phyloP scores from a whole-genome alignment of 352 stramenopile genomes.

The Globisporangium recalcitrans region DNA sequence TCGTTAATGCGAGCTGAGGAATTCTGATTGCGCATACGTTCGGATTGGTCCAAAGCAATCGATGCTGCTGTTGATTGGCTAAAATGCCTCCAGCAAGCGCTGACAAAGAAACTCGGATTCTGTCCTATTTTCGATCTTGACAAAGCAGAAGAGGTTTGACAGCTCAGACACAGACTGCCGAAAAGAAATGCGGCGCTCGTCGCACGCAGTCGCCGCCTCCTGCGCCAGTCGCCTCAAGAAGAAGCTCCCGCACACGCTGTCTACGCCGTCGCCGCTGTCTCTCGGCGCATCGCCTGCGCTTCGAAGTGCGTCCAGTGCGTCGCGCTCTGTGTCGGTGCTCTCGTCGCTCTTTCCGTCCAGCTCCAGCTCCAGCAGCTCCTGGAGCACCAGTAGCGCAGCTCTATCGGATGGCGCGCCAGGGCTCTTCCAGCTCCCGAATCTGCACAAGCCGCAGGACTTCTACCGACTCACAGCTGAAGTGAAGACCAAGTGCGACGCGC shows the following conservation, averaged over 20 bases:
- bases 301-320: background rate
- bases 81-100: too few species aligned
- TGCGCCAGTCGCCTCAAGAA: background rate
- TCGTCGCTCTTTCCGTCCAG: constrained; percentile 16
- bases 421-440: constrained; percentile 65
- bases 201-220: background rate
- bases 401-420: constrained; percentile 22
- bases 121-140: background rate
- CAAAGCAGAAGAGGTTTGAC: background rate
- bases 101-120: too few species aligned
- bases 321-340: constrained; percentile 16
- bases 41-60: too few species aligned
- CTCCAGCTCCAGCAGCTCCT: background rate
- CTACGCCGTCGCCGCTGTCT: background rate
- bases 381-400: background rate
- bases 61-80: too few species aligned
- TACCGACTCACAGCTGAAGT: constrained; percentile 44
- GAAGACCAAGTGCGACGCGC: constrained; percentile 46
- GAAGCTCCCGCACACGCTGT: background rate
- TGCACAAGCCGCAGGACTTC: constrained; percentile 63
- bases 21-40: too few species aligned
- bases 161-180: background rate
- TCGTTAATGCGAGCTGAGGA: too few species aligned
- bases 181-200: background rate
- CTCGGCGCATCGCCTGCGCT: background rate